Conservation (phyloP, 371 early-diverging fungal species). For the Phascolomyces articulosus region DNA sequence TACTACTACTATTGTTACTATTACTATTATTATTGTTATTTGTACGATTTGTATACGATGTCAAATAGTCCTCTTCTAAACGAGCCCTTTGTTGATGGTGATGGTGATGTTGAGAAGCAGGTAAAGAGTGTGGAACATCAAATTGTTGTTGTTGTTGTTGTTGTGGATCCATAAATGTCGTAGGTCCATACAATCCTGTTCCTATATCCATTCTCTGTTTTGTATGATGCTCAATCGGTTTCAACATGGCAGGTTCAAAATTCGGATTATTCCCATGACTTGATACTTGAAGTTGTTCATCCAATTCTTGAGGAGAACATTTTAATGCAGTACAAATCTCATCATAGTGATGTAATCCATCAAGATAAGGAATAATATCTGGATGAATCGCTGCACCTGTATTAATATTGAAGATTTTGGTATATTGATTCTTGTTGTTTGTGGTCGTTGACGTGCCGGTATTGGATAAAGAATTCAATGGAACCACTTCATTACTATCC, state of each 20-base stretch:
- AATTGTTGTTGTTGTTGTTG: background rate
- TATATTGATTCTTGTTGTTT: slow-evolving; percentile 20
- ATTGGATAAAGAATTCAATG: slow-evolving; percentile 7
- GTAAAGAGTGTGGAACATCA: slow-evolving; percentile 2
- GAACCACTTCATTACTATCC: slow-evolving; percentile 2
- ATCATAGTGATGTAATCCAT: slow-evolving; percentile 77
- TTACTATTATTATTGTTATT: no score
- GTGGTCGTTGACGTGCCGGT: no score
- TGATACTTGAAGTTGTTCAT: slow-evolving; percentile 39
- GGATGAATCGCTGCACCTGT: slow-evolving; percentile 42
- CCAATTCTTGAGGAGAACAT: slow-evolving; percentile 60
- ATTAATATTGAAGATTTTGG: slow-evolving; percentile 32
- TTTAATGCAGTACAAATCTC: slow-evolving; percentile 71
- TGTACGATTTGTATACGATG: background rate
- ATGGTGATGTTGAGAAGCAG: no score
- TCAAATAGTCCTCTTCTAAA: background rate
- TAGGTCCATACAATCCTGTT: background rate
- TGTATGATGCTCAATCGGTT: background rate
- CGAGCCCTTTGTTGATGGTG: background rate
- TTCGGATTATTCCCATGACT: background rate
- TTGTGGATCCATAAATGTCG: no score
- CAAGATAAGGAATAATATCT: slow-evolving; percentile 53
- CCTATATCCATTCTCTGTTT: background rate
- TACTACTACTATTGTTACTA: no score
- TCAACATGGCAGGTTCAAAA: slow-evolving; percentile 1